phyloP scores from a whole-genome alignment of 2,329 filamentous ascomycete genomes.

The Fusarium humuli region DNA sequence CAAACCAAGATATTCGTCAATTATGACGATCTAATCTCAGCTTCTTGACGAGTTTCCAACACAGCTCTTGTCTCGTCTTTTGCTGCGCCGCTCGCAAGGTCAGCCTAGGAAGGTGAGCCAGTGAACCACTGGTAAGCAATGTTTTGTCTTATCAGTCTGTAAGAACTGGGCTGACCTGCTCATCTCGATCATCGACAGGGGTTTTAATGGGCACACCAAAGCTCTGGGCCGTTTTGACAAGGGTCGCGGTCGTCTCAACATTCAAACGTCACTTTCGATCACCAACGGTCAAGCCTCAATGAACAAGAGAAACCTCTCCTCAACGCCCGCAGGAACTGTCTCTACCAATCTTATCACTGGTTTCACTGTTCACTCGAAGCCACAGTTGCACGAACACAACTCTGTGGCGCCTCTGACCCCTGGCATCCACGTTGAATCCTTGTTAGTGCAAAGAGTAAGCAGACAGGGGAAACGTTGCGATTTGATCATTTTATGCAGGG shows the following conservation, averaged over 20 bases:
- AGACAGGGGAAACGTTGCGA: conserved; percentile 15
- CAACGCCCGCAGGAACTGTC: not conserved
- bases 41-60: not conserved
- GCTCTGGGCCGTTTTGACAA: conserved; percentile 20
- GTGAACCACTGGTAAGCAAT: conserved; percentile 4
- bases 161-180: conserved; percentile 4
- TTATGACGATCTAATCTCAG: conserved; percentile 20
- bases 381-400: conserved; percentile 25
- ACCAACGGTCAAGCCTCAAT: conserved; percentile 21
- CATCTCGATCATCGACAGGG: conserved; percentile 26
- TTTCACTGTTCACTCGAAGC: conserved; percentile 10
- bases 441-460: conserved; percentile 12
- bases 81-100: not conserved
- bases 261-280: conserved; percentile 6
- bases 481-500: conserved; percentile 40
- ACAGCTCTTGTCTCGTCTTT: not conserved
- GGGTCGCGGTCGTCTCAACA: conserved; percentile 4
- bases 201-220: conserved; percentile 21
- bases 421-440: conserved; percentile 29
- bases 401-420: conserved; percentile 27
- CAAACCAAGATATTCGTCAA: conserved; percentile 5
- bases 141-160: conserved; percentile 6
- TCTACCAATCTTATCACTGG: not conserved
- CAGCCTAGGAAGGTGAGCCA: not conserved
- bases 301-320: not conserved